Base-by-base conservation (phyloP, 768 basidiomycete species). In the Stropharia rugosoannulata region DNA sequence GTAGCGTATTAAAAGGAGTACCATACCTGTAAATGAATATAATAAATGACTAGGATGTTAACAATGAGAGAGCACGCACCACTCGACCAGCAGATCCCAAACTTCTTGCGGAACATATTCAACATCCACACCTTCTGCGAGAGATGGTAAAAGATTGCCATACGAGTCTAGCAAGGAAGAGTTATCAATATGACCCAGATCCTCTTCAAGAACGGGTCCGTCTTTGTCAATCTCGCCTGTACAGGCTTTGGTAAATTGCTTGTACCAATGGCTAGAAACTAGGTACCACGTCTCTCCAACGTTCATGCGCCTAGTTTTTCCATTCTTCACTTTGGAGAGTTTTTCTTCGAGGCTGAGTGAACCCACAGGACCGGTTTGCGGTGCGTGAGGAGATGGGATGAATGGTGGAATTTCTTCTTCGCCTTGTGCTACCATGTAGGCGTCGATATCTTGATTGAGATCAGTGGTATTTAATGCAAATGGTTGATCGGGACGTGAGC, bases 251-350 rank as follows among this genome's bases (percentile, higher is more conserved):
- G 78, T 71, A 87, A 90, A 95, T 35, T 84, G 81, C 55, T 80
- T 80, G 75, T 81, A 90, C 93, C 93, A 96, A 18, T 64, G 62
- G 47, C 80, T 70, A 18, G 86, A 78, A 27, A 95, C 76, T 47
- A 95, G 72, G 71, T 83, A 93, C 93, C 93, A 95, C 8, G 78
- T 84, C 49, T 93, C 84, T 43, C 89, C 89, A 7, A 78, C 71
- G 29, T 76, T 72, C 79, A 93, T 83, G 40, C 75, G 71, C 43
- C 64, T 68, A 39, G 62, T 64, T 62, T 80, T 80, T 12, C 76
- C 76, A 5, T 71, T 67, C 18, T 81, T 68, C 63, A 92, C 78
- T 47, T 76, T 66, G 5, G 73, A 54, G n/a, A 84, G 55, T 66
- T 84, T 89, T 47, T 83, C 76, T 4, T 62, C 63, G 2, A 73